Percentiles rank a stretch among this genome's conserved stretches.
phyloP scores from a whole-genome alignment of 306 rosid genomes.

The Medicago truncatula region MtrunA17r5.0-ANR NC_053045.1:8542501-8543000 shows the following conservation, averaged over 20 bases:
- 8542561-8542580: no score
- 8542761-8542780: conserved; percentile 60
- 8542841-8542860: neutral
- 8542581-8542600: neutral
- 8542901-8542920: conserved; percentile 58
- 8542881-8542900: conserved; percentile 60
- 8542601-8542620: neutral
- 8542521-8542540: no score
- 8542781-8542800: neutral
- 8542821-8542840: neutral
- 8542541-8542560: no score
- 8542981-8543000: conserved; percentile 61
- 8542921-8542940: conserved; percentile 58
- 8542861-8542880: conserved; percentile 40
- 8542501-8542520: no score
- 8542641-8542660: conserved; percentile 77
- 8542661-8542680: conserved; percentile 59
- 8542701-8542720: conserved; percentile 74
- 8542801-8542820: neutral
- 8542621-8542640: conserved; percentile 52
- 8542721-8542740: conserved; percentile 87
- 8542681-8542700: conserved; percentile 61
- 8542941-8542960: conserved; percentile 80
- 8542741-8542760: conserved; percentile 54
- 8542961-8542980: conserved; percentile 57